Conservation (phyloP, 176 grass and related monocot species). For the Dendrocalamus sinicus region DNA sequence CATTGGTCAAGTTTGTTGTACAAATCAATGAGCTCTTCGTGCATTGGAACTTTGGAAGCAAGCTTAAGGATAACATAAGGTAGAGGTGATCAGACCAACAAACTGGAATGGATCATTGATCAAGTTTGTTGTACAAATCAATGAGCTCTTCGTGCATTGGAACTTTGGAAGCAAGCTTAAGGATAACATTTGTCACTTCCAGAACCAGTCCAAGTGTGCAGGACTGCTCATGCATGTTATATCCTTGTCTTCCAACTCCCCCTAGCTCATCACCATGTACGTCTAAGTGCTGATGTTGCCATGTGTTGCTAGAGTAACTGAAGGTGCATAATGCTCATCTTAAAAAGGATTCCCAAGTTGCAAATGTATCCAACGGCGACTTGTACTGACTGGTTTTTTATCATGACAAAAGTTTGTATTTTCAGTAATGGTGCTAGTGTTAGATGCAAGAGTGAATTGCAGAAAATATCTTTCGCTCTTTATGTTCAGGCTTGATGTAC, state of each 20-base stretch:
- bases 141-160: too few species aligned
- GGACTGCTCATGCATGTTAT: constrained; percentile 30
- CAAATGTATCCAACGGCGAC: not conserved
- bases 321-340: constrained; percentile 32
- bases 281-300: constrained; percentile 17
- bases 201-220: constrained; percentile 22
- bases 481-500: not conserved
- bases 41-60: constrained; percentile 39
- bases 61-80: too few species aligned
- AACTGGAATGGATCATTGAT: too few species aligned
- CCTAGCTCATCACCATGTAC: constrained; percentile 39
- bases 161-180: too few species aligned
- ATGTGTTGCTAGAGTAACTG: constrained; percentile 18
- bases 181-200: constrained; percentile 37
- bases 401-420: not conserved
- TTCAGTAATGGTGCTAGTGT: not conserved
- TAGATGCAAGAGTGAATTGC: not conserved
- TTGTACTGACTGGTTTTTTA: not conserved
- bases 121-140: too few species aligned
- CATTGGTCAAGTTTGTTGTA: constrained; percentile 8
- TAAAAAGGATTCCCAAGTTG: constrained; percentile 10
- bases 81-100: too few species aligned
- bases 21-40: constrained; percentile 39
- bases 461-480: not conserved
- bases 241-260: constrained; percentile 42